Conservation (phyloP, 2,329 filamentous ascomycete genomes). For the Phialophora verrucosa region DNA sequence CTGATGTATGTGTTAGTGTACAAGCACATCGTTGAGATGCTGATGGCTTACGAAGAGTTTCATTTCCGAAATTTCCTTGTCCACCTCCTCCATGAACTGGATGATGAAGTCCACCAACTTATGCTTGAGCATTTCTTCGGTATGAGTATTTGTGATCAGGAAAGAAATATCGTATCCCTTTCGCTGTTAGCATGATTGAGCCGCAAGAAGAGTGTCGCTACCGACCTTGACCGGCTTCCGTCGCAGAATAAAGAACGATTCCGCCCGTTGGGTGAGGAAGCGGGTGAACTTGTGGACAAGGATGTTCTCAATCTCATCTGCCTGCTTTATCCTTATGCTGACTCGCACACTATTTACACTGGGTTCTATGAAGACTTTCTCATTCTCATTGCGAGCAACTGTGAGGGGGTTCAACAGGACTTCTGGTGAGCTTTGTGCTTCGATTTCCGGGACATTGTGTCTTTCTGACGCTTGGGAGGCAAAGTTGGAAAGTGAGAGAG, state of each 20-base stretch:
- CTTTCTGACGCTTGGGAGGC: constrained; percentile 95
- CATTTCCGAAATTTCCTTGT: constrained; percentile 99
- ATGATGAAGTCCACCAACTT: constrained; percentile 99
- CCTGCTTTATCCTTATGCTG: constrained; percentile 99
- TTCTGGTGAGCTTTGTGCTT: constrained; percentile 90
- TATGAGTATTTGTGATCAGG: constrained; percentile 98
- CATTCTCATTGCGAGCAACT: constrained; percentile 93
- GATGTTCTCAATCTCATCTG: constrained; percentile 98
- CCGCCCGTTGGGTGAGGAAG: constrained; percentile 93
- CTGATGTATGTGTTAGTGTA: constrained; percentile 57
- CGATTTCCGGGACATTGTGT: constrained; percentile 97
- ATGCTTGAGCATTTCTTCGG: constrained; percentile 97
- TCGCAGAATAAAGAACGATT: constrained; percentile 94
- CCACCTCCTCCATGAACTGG: constrained; percentile 99
- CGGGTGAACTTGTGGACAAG: constrained; percentile 98
- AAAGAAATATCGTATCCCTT: constrained; percentile 99
- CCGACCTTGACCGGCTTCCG: constrained; percentile 91
- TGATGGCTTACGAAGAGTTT: constrained; percentile 80
- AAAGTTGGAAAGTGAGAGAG: constrained; percentile 94
- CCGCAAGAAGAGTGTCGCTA: not conserved
- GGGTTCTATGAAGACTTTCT: constrained; percentile 93
- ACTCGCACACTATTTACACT: constrained; percentile 96
- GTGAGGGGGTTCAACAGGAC: constrained; percentile 89
- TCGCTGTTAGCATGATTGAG: constrained; percentile 9
- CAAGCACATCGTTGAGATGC: not conserved